Conservation (phyloP, 495 filamentous ascomycete species). For the Penicillium paxilli region DNA sequence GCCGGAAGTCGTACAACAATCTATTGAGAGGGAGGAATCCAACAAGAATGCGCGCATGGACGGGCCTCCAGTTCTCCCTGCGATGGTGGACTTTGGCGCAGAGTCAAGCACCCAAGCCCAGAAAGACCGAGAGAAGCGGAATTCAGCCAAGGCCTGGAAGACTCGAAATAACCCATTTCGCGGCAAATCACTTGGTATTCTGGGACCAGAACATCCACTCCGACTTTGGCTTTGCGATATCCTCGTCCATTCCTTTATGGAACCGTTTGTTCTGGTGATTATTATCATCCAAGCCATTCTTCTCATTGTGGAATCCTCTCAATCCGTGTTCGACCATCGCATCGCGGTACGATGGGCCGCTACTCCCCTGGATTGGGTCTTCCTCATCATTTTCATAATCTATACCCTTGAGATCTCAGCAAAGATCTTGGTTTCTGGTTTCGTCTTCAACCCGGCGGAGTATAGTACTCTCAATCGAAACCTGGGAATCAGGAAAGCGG, state of each 20-base stretch:
- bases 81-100: conserved; percentile 52
- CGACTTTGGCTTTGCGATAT: conserved; percentile 78
- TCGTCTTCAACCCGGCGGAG: conserved; percentile 82
- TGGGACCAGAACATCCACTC: conserved; percentile 73
- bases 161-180: conserved; percentile 75
- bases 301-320: conserved; percentile 76
- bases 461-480: conserved; percentile 78
- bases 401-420: conserved; percentile 86
- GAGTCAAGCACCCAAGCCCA: conserved; percentile 46
- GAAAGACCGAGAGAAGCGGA: conserved; percentile 31
- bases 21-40: conserved; percentile 66
- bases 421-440: conserved; percentile 86
- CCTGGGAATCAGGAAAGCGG: conserved; percentile 68
- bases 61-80: conserved; percentile 58
- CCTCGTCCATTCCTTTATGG: conserved; percentile 83
- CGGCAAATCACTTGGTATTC: conserved; percentile 83
- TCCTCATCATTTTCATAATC: conserved; percentile 82
- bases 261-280: conserved; percentile 82
- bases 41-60: conserved; percentile 51
- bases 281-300: conserved; percentile 89
- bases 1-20: conserved; percentile 72
- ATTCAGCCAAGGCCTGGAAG: conserved; percentile 47
- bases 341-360: conserved; percentile 61
- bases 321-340: conserved; percentile 60
- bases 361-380: conserved; percentile 70